A percentile compares a stretch with the other conserved stretches of the same genome.
phyloP scores from a whole-genome alignment of 2,329 filamentous ascomycete species.

The Neodidymelliopsis sp. region DNA sequence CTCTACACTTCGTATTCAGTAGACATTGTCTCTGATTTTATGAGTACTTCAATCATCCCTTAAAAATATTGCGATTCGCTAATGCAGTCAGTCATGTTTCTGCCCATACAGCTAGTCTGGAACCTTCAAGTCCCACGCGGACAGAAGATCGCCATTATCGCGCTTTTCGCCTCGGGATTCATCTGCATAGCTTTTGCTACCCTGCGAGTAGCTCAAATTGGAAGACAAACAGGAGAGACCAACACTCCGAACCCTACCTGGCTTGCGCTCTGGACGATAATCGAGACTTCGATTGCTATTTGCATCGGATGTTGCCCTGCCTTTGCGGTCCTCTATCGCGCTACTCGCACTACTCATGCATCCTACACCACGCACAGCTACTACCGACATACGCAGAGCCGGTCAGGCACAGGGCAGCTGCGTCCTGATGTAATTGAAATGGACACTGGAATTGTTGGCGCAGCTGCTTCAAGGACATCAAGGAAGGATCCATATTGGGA shows the following conservation, averaged over 20 bases:
- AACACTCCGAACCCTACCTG: conserved; percentile 40
- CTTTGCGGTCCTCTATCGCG: conserved; percentile 28
- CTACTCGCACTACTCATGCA: conserved; percentile 10
- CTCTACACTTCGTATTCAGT: conserved; percentile 48
- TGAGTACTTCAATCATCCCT: conserved; percentile 31
- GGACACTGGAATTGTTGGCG: conserved; percentile 1
- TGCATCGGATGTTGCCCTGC: conserved; percentile 35
- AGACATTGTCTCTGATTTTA: conserved; percentile 48
- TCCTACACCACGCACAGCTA: conserved; percentile 23
- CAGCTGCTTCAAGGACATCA: background rate
- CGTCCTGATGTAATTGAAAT: conserved; percentile 2
- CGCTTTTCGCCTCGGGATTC: conserved; percentile 33
- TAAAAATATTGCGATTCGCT: background rate
- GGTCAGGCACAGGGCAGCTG: background rate
- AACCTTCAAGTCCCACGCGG: conserved; percentile 42
- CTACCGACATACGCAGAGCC: conserved; percentile 16
- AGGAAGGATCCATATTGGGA: conserved; percentile 13
- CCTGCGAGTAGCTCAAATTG: conserved; percentile 43
- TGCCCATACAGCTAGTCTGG: conserved; percentile 49
- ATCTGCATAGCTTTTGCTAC: conserved; percentile 33
- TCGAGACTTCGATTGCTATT: conserved; percentile 44
- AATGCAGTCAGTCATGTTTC: conserved; percentile 42
- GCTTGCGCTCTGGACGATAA: conserved; percentile 47
- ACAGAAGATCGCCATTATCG: conserved; percentile 46
- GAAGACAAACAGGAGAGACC: conserved; percentile 29